A percentile compares a stretch with the other conserved stretches of the same genome.
Conservation (phyloP, 176 grass and related monocot genomes). For the Sorghum bicolor region Sorghum_bicolor_NCBIv3 NC_012878.2:53050501-53051000, state of each 20-base stretch:
- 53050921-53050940: not conserved
- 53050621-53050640: slow-evolving; percentile 88
- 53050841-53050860: not conserved
- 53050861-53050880: not conserved
- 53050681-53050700: slow-evolving; percentile 90
- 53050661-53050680: slow-evolving; percentile 80
- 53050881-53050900: not conserved
- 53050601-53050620: slow-evolving; percentile 73
- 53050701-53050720: slow-evolving; percentile 97
- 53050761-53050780: slow-evolving; percentile 4
- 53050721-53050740: slow-evolving; percentile 91
- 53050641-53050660: slow-evolving; percentile 84
- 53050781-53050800: not conserved
- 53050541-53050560: slow-evolving; percentile 77
- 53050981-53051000: not conserved
- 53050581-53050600: slow-evolving; percentile 48
- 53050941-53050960: not conserved
- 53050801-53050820: not conserved
- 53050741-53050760: not conserved
- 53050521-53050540: slow-evolving; percentile 98
- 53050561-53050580: slow-evolving; percentile 64
- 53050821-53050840: not conserved
- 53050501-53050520: slow-evolving; percentile 99
- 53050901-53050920: not conserved
- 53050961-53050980: not conserved